Percentiles rank a stretch among this genome's conserved stretches.
These are phyloP conservation scores for Cephalotrichum gorgonifer DNA, from an alignment of 2,329 filamentous ascomycete species.

Conservation along the genomic window DNA sequence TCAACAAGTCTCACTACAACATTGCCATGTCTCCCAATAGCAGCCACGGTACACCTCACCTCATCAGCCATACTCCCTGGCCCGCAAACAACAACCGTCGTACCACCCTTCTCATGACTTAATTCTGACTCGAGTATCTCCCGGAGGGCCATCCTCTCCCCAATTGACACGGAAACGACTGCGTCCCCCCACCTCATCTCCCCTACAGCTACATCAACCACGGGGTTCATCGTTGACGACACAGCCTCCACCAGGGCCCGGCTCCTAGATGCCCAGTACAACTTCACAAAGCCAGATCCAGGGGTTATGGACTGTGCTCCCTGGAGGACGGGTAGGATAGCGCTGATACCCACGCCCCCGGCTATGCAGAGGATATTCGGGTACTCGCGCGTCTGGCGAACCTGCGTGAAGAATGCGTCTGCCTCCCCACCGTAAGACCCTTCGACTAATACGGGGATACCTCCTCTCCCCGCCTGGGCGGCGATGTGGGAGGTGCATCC, in stretches of 20 bases:
- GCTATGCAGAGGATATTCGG: slow-evolving; percentile 18
- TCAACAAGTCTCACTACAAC: slow-evolving; percentile 13
- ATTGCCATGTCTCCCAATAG: slow-evolving; percentile 13
- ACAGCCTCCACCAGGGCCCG: slow-evolving; percentile 15
- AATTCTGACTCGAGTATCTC: slow-evolving; percentile 15
- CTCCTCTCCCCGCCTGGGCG: slow-evolving; percentile 4
- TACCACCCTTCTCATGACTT: slow-evolving; percentile 10
- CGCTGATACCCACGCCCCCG: slow-evolving; percentile 20
- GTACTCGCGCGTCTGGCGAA: slow-evolving; percentile 8
- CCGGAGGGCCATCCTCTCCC: slow-evolving; percentile 14
- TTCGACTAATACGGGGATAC: slow-evolving; percentile 17
- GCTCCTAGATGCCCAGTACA: slow-evolving; percentile 18
- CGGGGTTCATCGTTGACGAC: slow-evolving; percentile 14
- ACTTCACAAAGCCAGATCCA: slow-evolving; percentile 14
- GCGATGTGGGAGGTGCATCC: slow-evolving; percentile 15
- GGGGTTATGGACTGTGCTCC: slow-evolving; percentile 11
- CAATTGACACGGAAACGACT: background rate
- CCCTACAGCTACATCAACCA: slow-evolving; percentile 16
- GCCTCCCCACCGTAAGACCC: slow-evolving; percentile 13
- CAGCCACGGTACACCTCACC: slow-evolving; percentile 15
- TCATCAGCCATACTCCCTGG: slow-evolving; percentile 19
- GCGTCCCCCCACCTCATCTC: slow-evolving; percentile 3
- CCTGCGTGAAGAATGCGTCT: background rate
- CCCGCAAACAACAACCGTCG: slow-evolving; percentile 18
- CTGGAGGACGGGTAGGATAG: slow-evolving; percentile 15